Conservation (phyloP, 2,329 filamentous ascomycete species). For the Pseudogymnoascus sp. region DNA sequence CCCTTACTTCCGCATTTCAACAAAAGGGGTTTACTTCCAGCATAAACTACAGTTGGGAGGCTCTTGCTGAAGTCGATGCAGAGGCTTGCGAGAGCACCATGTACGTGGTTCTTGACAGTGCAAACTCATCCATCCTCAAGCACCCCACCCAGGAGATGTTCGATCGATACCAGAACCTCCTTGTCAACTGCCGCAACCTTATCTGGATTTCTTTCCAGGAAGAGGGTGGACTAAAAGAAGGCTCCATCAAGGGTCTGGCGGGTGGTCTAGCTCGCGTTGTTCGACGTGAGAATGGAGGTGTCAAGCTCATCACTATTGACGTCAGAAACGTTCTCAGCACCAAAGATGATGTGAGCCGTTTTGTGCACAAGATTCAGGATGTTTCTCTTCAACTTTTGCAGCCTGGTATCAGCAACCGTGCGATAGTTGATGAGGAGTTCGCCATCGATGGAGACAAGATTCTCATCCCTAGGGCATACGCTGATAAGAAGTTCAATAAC, state of each 20-base stretch:
- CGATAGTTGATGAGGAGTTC: not conserved
- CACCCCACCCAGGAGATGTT: not conserved
- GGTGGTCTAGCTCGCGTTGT: conserved; percentile 11
- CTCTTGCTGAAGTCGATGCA: not conserved
- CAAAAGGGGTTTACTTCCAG: not conserved
- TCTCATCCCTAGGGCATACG: not conserved
- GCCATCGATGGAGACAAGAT: not conserved
- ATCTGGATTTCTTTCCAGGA: not conserved
- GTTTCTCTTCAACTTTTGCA: not conserved
- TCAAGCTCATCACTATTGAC: conserved; percentile 13
- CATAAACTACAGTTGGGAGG: not conserved
- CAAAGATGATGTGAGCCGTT: not conserved
- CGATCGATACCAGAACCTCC: not conserved
- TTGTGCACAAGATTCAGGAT: not conserved
- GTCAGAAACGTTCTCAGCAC: conserved; percentile 2
- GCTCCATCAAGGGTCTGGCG: conserved; percentile 5
- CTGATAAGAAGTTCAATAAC: not conserved
- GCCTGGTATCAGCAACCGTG: not conserved
- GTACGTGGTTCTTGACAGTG: not conserved
- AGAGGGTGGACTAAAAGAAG: not conserved
- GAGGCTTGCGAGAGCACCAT: not conserved
- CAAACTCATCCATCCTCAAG: not conserved
- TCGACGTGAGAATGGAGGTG: conserved; percentile 13
- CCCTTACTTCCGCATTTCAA: not conserved
- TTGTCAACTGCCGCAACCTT: not conserved